Evolutionary conservation across 352 stramenopile species (phyloP).

Genomic region (Pythium chondricola): DNA sequence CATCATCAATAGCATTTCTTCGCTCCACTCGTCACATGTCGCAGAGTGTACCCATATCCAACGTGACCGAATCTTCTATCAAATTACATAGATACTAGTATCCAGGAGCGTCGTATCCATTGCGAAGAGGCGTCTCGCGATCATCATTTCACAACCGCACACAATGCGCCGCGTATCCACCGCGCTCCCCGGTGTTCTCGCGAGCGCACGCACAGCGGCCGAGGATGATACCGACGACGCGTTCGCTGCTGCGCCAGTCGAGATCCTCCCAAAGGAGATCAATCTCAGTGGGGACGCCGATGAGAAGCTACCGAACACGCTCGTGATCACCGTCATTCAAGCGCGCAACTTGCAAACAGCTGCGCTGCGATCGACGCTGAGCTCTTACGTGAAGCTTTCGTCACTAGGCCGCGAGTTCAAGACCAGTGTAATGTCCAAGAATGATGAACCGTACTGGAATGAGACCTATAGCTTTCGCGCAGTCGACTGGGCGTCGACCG

Average conservation of each 20-base stretch:
- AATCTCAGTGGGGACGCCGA: conserved; percentile 40
- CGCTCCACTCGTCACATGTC: too few relatives aligned
- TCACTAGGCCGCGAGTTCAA: conserved; percentile 61
- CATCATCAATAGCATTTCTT: too few relatives aligned
- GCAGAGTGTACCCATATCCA: too few relatives aligned
- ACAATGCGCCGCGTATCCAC: conserved; percentile 13
- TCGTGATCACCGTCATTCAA: conserved; percentile 67
- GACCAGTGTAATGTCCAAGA: conserved; percentile 64
- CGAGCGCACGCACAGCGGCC: background rate
- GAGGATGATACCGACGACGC: conserved; percentile 11
- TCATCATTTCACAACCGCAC: background rate
- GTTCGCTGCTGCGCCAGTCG: conserved; percentile 30
- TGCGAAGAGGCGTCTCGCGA: background rate
- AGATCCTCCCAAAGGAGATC: conserved; percentile 53
- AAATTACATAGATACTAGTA: too few relatives aligned
- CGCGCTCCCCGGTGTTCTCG: background rate
- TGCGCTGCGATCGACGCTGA: conserved; percentile 49
- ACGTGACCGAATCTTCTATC: too few relatives aligned
- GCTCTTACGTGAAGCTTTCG: conserved; percentile 68
- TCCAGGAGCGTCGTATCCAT: background rate
- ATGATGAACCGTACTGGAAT: conserved; percentile 60
- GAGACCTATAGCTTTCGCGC: conserved; percentile 73
- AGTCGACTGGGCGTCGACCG: conserved; percentile 52
- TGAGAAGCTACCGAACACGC: conserved; percentile 61
- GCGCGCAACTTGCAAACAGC: conserved; percentile 41